These are phyloP conservation scores for Hanseniaspora vineae DNA, from an alignment of 805 yeast species.

Conservation along the genomic window DNA sequence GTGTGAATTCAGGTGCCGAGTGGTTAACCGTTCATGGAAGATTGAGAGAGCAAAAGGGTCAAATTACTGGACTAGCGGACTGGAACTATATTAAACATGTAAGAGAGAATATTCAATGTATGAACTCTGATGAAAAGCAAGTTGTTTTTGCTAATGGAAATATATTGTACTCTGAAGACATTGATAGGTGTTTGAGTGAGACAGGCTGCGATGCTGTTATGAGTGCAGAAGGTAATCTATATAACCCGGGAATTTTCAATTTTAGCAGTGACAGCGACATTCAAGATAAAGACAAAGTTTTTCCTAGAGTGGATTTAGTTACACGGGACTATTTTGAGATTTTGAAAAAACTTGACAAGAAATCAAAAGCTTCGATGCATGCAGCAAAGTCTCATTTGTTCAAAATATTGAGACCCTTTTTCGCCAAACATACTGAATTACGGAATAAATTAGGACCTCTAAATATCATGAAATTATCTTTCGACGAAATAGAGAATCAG, in stretches of 20 bases:
- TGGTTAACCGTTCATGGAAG: slow-evolving; percentile 91
- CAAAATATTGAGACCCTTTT: slow-evolving; percentile 70
- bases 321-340: slow-evolving; percentile 83
- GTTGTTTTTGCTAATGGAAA: slow-evolving; percentile 94
- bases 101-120: slow-evolving; percentile 62
- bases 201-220: slow-evolving; percentile 81
- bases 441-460: slow-evolving; percentile 52
- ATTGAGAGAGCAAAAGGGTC: slow-evolving; percentile 96
- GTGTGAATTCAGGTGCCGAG: slow-evolving; percentile 88
- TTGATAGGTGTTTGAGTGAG: slow-evolving; percentile 49
- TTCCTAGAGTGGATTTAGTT: slow-evolving; percentile 75
- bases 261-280: slow-evolving; percentile 8
- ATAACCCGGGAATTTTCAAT: slow-evolving; percentile 81
- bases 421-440: slow-evolving; percentile 63
- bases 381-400: slow-evolving; percentile 92
- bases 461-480: slow-evolving; percentile 23
- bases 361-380: slow-evolving; percentile 51
- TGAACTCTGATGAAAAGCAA: slow-evolving; percentile 27
- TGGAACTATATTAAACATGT: slow-evolving; percentile 70
- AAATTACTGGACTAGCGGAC: slow-evolving; percentile 87
- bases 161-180: slow-evolving; percentile 78
- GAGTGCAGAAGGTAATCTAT: slow-evolving; percentile 94
- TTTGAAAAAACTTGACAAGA: slow-evolving; percentile 32
- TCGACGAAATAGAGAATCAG: slow-evolving; percentile 22
- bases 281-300: slow-evolving; percentile 44